phyloP scores from a whole-genome alignment of 306 rosid genomes.

The Purshia tridentata region DNA sequence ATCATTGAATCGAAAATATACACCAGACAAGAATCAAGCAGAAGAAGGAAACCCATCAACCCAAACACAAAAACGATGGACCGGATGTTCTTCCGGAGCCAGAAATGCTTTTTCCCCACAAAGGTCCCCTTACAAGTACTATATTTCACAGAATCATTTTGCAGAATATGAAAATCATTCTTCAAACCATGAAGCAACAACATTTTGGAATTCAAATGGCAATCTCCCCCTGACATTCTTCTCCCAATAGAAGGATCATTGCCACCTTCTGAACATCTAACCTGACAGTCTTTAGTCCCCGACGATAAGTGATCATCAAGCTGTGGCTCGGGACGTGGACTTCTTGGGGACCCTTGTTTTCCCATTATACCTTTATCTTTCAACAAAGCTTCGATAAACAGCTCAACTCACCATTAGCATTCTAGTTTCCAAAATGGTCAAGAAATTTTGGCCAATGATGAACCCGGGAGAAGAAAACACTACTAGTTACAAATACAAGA shows the following conservation, averaged over 20 bases:
- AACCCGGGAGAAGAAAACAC: slow-evolving; percentile 20
- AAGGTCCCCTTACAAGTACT: slow-evolving; percentile 50
- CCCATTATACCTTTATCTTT: slow-evolving; percentile 34
- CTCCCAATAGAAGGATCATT: slow-evolving; percentile 49
- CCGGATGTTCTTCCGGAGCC: slow-evolving; percentile 63
- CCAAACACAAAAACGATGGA: slow-evolving; percentile 53
- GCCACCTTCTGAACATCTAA: no score
- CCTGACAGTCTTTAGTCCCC: slow-evolving; percentile 47
- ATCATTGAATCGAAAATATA: slow-evolving; percentile 52
- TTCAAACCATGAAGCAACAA: slow-evolving; percentile 49
- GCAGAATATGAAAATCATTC: slow-evolving; percentile 45
- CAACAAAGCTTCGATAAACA: slow-evolving; percentile 28
- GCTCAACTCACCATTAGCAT: slow-evolving; percentile 2
- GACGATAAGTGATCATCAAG: slow-evolving; percentile 20
- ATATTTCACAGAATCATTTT: slow-evolving; percentile 52
- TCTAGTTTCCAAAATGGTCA: slow-evolving; percentile 8
- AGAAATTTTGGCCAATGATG: slow-evolving; percentile 12
- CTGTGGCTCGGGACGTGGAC: slow-evolving; percentile 42
- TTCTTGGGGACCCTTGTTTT: slow-evolving; percentile 50
- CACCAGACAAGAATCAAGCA: slow-evolving; percentile 71
- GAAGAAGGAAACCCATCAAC: slow-evolving; percentile 62
- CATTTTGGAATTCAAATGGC: slow-evolving; percentile 51
- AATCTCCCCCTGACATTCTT: slow-evolving; percentile 50
- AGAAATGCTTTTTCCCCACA: slow-evolving; percentile 51
- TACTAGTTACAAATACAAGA: background rate